A percentile compares a stretch with the other conserved stretches of the same genome.
Evolutionary conservation across 108 stramenopile species (phyloP).

Genomic region (Nannochloropsis oceanica): DNA sequence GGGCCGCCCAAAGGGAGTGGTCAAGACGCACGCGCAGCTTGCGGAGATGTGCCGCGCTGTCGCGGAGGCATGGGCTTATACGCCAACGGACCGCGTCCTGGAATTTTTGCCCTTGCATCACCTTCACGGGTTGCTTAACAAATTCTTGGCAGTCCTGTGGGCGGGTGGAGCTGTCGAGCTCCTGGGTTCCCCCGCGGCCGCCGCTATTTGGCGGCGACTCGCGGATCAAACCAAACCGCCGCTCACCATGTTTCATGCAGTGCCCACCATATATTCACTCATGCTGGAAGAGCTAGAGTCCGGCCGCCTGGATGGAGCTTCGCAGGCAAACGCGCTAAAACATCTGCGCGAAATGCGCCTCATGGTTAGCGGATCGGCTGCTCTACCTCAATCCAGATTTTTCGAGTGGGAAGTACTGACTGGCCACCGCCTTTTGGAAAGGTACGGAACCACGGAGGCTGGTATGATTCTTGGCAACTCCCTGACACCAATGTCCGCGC

Average conservation of each 20-base stretch:
- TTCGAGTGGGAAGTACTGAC: slow-evolving; percentile 14
- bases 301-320: not conserved
- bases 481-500: not conserved
- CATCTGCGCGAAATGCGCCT: slow-evolving; percentile 1
- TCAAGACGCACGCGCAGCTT: slow-evolving; percentile 1
- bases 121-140: slow-evolving; percentile 30
- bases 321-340: not conserved
- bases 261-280: slow-evolving; percentile 26
- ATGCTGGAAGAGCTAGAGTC: slow-evolving; percentile 1
- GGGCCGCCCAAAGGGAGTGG: slow-evolving; percentile 29
- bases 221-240: not conserved
- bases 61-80: slow-evolving; percentile 7
- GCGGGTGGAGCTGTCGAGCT: slow-evolving; percentile 25
- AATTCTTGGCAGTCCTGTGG: not conserved
- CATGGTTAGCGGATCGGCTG: slow-evolving; percentile 29
- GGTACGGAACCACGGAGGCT: slow-evolving; percentile 32
- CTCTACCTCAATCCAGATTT: slow-evolving; percentile 5
- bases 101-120: slow-evolving; percentile 26
- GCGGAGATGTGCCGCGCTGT: not conserved
- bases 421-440: slow-evolving; percentile 16
- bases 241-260: slow-evolving; percentile 25
- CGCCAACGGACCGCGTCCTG: slow-evolving; percentile 13
- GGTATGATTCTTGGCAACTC: slow-evolving; percentile 31
- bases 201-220: slow-evolving; percentile 3
- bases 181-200: not conserved